Evolutionary conservation across 257 asterid genomes (phyloP), one percentile per base, ranked within the genome.

Genomic region (Salvia hispanica): DNA sequence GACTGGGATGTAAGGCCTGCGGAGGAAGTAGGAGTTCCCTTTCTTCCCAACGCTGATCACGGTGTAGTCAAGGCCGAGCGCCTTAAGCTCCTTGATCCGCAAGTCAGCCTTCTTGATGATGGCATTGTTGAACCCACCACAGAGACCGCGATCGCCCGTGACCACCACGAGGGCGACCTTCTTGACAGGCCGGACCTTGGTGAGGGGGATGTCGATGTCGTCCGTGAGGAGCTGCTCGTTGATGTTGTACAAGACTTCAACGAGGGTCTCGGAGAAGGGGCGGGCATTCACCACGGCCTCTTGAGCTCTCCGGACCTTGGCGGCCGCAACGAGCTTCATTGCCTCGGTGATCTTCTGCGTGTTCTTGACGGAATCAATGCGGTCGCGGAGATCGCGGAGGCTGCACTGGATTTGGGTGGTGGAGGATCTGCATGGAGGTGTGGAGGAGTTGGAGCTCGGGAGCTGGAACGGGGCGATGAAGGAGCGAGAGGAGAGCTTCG

Each of bases 261-360:
- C 98, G 0, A 92, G 91, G 2, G 98, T 81, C 46, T 92, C 98
- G 0, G 96, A 89, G 76, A 92, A 92, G 10, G 98, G 97, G 36
- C 98, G 76, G 8, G 93, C 85, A 31, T 90, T 90, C 0, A 92
- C 95, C 51, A 89, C 98, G 5, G 97, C 98, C 69, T 92, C 98
- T 62, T 92, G 98, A 0, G 98, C 98, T 72, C 97, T 75, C 4
- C 96, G 77, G 61, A 89, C 98, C 75, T 89, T 92, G 6, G 98
- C 98, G 15, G 98, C 98, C 0, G 98, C 96, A 6, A 92, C 97
- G 6, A 92, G 92, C 82, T 92, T 92, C 98, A 92, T 87, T 64
- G 98, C 96, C 80, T 92, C 98, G 0, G 98, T 92, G 79, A 92
- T 89, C 34, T 92, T 92, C 83, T 90, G 95, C 0, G 98, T 92